phyloP scores from a whole-genome alignment of 768 basidiomycete species.

The Fistulinella prunicolor region DNA sequence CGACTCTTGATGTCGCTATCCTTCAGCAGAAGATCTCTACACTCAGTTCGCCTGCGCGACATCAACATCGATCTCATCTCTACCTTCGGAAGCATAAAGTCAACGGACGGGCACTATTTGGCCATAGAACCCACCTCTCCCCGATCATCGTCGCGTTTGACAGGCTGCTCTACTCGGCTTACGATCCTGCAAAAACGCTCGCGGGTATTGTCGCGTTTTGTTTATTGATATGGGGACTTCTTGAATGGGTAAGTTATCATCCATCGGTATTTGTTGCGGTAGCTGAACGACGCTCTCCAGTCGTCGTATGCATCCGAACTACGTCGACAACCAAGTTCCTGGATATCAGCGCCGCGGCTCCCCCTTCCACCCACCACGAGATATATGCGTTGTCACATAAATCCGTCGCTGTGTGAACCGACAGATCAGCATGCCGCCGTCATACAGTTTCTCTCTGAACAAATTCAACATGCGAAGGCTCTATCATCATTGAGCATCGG shows the following conservation, averaged over 20 bases:
- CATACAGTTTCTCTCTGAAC: conserved; percentile 27
- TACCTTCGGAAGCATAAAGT: neutral
- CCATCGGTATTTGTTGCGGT: neutral
- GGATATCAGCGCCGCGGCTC: conserved; percentile 1
- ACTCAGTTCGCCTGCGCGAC: neutral
- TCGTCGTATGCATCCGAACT: conserved; percentile 11
- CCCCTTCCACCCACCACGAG: conserved; percentile 10
- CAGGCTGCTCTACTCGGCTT: conserved; percentile 1
- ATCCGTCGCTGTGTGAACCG: conserved; percentile 8
- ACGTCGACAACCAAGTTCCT: conserved; percentile 1
- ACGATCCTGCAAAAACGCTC: conserved; percentile 15
- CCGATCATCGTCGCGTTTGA: conserved; percentile 1
- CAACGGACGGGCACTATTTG: neutral
- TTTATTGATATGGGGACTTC: conserved; percentile 20
- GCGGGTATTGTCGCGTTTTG: conserved; percentile 17
- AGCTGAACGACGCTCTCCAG: conserved; percentile 14
- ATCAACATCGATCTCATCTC: neutral
- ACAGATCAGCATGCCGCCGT: conserved; percentile 17
- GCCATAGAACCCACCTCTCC: neutral
- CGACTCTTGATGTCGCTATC: conserved; percentile 11
- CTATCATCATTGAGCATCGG: conserved; percentile 20
- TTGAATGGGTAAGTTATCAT: conserved; percentile 19
- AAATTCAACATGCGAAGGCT: conserved; percentile 28
- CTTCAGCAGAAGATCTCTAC: conserved; percentile 12
- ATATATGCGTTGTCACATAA: conserved; percentile 2